phyloP scores from a whole-genome alignment of 2,329 filamentous ascomycete species.

The Aspergillus ochraceoroseus region DNA sequence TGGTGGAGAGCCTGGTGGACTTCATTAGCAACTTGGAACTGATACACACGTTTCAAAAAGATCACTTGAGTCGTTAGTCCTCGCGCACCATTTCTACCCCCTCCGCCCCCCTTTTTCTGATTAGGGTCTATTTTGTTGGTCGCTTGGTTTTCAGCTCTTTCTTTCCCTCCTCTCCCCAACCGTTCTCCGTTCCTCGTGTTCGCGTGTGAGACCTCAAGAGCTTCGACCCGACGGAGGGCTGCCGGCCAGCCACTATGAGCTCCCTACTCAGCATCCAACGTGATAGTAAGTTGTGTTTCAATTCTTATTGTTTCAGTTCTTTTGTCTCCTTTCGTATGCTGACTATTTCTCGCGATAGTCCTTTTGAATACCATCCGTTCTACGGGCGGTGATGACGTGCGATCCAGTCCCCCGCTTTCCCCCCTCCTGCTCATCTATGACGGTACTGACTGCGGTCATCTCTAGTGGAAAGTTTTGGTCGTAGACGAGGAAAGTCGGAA shows the following conservation, averaged over 20 bases:
- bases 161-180: conserved; percentile 1
- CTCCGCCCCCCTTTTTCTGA: not conserved
- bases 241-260: conserved; percentile 61
- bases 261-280: conserved; percentile 83
- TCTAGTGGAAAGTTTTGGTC: conserved; percentile 93
- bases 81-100: conserved; percentile 1
- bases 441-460: conserved; percentile 26
- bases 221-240: conserved; percentile 27
- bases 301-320: not conserved
- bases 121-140: no score
- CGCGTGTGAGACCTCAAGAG: conserved; percentile 13
- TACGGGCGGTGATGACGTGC: conserved; percentile 75
- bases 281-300: conserved; percentile 53
- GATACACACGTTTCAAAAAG: conserved; percentile 26
- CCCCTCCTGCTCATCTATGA: conserved; percentile 23
- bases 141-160: no score
- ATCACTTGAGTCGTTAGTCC: conserved; percentile 13
- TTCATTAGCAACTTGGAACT: conserved; percentile 12
- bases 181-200: conserved; percentile 11
- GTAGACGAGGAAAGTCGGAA: conserved; percentile 78
- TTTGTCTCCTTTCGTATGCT: not conserved
- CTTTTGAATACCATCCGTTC: conserved; percentile 69
- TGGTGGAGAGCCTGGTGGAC: conserved; percentile 21
- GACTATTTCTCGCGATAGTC: conserved; percentile 46
- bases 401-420: conserved; percentile 27